A percentile compares a stretch with the other conserved stretches of the same genome.
Evolutionary conservation across 345 rosid genomes (phyloP).

Genomic region (Schrenkiella parvula): DNA sequence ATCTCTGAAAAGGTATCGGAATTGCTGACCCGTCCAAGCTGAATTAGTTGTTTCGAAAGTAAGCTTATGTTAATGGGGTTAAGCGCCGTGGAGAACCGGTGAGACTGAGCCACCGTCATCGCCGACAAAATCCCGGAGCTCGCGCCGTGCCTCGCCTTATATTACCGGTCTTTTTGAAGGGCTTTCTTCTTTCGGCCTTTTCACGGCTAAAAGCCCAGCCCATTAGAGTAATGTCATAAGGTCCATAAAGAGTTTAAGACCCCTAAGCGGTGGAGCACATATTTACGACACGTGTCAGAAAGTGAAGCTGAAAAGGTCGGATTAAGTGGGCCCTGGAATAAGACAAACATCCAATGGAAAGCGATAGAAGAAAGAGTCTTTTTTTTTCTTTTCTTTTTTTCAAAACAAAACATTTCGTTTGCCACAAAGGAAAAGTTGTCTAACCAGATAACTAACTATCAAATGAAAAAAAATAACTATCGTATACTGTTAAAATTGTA

Average conservation of each 20-base stretch:
- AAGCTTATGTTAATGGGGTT: constrained; percentile 7
- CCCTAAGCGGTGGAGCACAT: constrained; percentile 3
- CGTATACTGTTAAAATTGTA: not conserved
- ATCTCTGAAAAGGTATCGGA: constrained; percentile 27
- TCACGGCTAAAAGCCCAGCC: not conserved
- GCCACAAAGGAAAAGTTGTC: not conserved
- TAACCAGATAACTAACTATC: too few relatives aligned
- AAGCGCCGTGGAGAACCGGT: constrained; percentile 28
- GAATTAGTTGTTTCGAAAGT: constrained; percentile 30
- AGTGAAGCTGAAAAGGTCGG: not conserved
- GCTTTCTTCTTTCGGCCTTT: not conserved
- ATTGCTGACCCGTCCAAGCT: constrained; percentile 13
- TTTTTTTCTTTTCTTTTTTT: not conserved
- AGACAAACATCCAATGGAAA: not conserved
- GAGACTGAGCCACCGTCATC: constrained; percentile 30
- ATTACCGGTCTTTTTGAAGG: not conserved
- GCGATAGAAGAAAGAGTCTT: not conserved
- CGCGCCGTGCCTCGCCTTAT: not conserved
- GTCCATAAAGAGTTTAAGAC: not conserved
- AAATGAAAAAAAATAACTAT: not conserved
- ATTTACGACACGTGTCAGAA: not conserved
- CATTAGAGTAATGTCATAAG: not conserved
- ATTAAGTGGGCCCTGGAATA: not conserved
- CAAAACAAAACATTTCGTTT: not conserved
- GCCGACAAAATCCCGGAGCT: not conserved